Evolutionary conservation across 2,329 filamentous ascomycete genomes (phyloP).

Genomic region (Hypoxylon sp.): DNA sequence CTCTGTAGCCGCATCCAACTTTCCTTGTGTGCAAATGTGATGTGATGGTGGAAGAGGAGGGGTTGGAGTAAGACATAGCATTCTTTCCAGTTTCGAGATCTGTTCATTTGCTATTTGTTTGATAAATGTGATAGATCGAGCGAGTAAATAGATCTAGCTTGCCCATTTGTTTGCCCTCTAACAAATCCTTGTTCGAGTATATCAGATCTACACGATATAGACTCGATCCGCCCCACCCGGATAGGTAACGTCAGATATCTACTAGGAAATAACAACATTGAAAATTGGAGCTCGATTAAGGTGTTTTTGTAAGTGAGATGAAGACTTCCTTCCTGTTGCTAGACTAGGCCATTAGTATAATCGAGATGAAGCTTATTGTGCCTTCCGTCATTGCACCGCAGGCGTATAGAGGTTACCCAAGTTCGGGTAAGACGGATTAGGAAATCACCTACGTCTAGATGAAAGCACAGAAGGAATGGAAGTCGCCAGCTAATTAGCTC

Average conservation of each 20-base stretch:
- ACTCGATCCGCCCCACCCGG: conserved; percentile 24
- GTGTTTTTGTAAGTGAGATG: conserved; percentile 24
- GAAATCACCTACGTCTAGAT: conserved; percentile 14
- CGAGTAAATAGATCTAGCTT: conserved; percentile 7
- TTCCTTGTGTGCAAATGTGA: conserved; percentile 36
- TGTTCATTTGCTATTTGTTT: conserved; percentile 4
- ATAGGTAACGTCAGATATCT: conserved; percentile 29
- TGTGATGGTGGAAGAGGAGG: conserved; percentile 17
- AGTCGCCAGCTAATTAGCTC: conserved; percentile 22
- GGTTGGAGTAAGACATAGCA: conserved; percentile 18
- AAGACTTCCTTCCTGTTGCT: not conserved
- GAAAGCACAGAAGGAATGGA: conserved; percentile 15
- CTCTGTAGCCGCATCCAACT: conserved; percentile 20
- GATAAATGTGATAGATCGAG: conserved; percentile 7
- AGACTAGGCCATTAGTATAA: not conserved
- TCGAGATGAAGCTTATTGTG: not conserved
- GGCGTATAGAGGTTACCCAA: not conserved
- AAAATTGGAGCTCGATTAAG: conserved; percentile 7
- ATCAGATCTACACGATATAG: conserved; percentile 29
- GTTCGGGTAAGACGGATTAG: not conserved
- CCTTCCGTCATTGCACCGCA: conserved; percentile 12
- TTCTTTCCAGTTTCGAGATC: conserved; percentile 7
- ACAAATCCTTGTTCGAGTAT: conserved; percentile 28
- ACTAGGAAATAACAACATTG: conserved; percentile 13
- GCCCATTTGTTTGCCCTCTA: conserved; percentile 14